Base-by-base conservation (phyloP, 768 basidiomycete species). In the Tricholoma saponaceum region DNA sequence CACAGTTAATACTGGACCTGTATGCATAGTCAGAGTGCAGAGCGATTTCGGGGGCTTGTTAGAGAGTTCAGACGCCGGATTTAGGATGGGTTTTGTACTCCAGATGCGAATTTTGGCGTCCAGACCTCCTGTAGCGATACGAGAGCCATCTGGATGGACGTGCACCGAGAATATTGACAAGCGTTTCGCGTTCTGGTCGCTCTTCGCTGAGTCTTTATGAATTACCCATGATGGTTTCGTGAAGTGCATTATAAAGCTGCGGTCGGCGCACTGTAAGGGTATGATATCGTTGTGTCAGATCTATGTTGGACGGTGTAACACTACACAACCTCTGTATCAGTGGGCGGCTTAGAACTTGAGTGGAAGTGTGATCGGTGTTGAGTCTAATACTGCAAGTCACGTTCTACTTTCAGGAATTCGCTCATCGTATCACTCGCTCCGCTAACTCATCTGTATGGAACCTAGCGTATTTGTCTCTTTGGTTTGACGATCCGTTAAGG, bases 131-230 rank as follows among this genome's bases (percentile, higher is more conserved):
- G 96, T 99, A n/a, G 97, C 96, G 63, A 99, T 89, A 16, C 96
- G 84, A 18, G 92, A 94, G 60, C 92, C 92, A 66, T 99, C 96
- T 0, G 96, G 96, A 65, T 98, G 95, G 9, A 97, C 92, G 63
- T 93, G 89, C 18, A 96, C 83, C 7, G 92, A 90, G 78, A 94
- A 98, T 63, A 98, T 95, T 20, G 92, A 88, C 20, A 89, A 77
- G 44, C 85, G 81, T 64, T 92, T 93, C 20, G 76, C 68, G 53
- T 82, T 78, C 56, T 70, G 71, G 67, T 88, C 86, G 55, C 72
- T 80, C 68, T 86, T 90, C 58, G 83, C 83, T 25, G 75, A 69
- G 76, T 92, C 91, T 70, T 83, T 85, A 76, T 93, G 92, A 63
- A 83, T 82, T 12, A 94, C 86, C 92, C 92, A 95, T 63, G 87